Base-by-base conservation (phyloP, 768 basidiomycete species). In the Suillus fuscotomentosus region DNA sequence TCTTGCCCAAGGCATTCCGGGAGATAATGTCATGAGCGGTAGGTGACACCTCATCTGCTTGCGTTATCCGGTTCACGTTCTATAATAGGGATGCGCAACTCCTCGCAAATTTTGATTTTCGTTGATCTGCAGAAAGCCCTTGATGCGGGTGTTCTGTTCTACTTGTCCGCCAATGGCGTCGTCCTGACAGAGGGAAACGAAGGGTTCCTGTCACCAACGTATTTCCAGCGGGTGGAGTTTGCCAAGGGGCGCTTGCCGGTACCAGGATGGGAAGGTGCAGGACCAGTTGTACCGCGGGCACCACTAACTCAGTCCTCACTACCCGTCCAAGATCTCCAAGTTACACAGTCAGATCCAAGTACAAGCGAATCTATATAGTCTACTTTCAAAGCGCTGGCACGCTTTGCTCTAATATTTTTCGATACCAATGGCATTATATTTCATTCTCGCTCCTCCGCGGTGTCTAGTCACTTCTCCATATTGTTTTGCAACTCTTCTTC, bases 121-220 rank as follows among this genome's bases (percentile, higher is more conserved):
- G 82, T 99, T 65, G 82, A 96, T 67, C 79, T 96, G 4, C 80
- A 84, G 61, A 88, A 85, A 67, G 91, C 89, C 0, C 76, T 92
- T 54, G 82, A 84, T 31, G 83, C 83, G 2, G 92, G 91, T 1
- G 80, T 92, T 74, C 80, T 83, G 61, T 92, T 99, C 65, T 88
- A 85, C 75, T 75, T 94, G 2, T 96, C 94, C 2, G 80, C 85
- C 3, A 98, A 99, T 67, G 94, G 93, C 2, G 96, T 98, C 22
- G 83, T 98, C 13, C 83, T 99, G 1, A 94, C 93, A 0, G 88
- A 87, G 59, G 97, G 97, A 1, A 80, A 94, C 65, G 70, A 72
- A 3, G 94, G 95, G 0, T 80, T 85, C 62, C 71, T 97, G 14
- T 70, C 76, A 1, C 82, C 86, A 4, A 76, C 84, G 31, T 91